Conservation (phyloP, 2,329 filamentous ascomycete genomes). For the Paraphaeosphaeria sporulosa region DNA sequence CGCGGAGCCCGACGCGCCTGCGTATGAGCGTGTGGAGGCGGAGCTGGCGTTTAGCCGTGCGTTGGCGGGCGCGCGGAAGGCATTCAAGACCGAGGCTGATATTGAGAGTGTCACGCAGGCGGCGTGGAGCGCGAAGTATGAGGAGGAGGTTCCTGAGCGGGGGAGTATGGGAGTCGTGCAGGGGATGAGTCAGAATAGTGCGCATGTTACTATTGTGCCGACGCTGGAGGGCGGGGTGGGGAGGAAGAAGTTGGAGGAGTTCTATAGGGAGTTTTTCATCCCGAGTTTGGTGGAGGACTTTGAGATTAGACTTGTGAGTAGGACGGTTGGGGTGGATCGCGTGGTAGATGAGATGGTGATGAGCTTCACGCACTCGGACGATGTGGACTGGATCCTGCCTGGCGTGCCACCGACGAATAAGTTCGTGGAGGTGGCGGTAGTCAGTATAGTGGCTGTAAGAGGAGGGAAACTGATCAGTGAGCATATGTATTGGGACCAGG, state of each 20-base stretch:
- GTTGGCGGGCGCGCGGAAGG: conserved; percentile 46
- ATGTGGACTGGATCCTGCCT: conserved; percentile 66
- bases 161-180: conserved; percentile 40
- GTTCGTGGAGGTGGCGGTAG: conserved; percentile 63
- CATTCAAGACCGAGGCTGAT: conserved; percentile 46
- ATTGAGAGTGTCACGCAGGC: conserved; percentile 43
- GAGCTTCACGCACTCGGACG: conserved; percentile 63
- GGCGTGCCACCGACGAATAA: conserved; percentile 64
- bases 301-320: conserved; percentile 61
- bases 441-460: conserved; percentile 63
- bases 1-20: conserved; percentile 50
- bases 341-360: conserved; percentile 67
- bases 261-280: conserved; percentile 66
- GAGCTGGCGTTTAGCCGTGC: conserved; percentile 54
- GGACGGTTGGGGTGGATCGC: conserved; percentile 64
- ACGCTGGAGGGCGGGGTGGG: conserved; percentile 56
- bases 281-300: conserved; percentile 62
- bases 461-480: conserved; percentile 63
- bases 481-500: conserved; percentile 68
- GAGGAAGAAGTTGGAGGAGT: conserved; percentile 53
- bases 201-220: conserved; percentile 50
- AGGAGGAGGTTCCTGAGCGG: conserved; percentile 39
- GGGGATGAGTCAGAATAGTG: conserved; percentile 43
- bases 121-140: conserved; percentile 46
- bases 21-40: conserved; percentile 52